Evolutionary conservation across 2,329 filamentous ascomycete species (phyloP).

Genomic region (Scopulariopsis brevicaulis): DNA sequence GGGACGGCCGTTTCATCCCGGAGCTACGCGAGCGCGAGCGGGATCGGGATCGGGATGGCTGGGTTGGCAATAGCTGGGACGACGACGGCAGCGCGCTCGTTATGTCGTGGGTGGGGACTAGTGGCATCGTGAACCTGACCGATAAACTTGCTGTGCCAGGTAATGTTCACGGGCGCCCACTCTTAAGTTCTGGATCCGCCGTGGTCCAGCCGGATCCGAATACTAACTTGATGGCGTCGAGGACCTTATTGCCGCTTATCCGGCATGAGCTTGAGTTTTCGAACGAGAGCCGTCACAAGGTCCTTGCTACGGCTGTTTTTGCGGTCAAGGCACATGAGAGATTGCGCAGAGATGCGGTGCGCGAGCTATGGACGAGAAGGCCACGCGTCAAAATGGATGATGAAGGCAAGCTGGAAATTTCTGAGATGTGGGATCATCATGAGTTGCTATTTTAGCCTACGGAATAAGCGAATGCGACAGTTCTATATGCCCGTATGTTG

Average conservation of each 20-base stretch:
- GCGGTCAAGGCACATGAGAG: neutral
- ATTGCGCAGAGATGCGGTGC: neutral
- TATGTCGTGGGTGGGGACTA: neutral
- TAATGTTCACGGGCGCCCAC: neutral
- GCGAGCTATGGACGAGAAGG: neutral
- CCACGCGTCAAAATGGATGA: neutral
- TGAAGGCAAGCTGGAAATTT: neutral
- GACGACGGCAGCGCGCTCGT: neutral
- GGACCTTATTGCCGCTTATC: neutral
- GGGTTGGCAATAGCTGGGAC: neutral
- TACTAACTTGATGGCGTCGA: neutral
- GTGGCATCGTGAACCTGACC: neutral
- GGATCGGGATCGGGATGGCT: neutral
- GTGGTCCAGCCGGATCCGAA: neutral
- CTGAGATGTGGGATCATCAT: neutral
- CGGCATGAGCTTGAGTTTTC: neutral
- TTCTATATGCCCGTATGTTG: too few relatives aligned
- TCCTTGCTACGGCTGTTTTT: neutral
- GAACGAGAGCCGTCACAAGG: neutral
- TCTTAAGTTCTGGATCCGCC: neutral
- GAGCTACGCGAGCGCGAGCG: neutral
- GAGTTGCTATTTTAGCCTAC: too few relatives aligned
- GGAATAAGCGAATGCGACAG: too few relatives aligned
- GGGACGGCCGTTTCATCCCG: neutral
- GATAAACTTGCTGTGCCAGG: neutral